Conservation (phyloP, 1,139 yeast genomes). For the Scheffersomyces segobiensis region DNA sequence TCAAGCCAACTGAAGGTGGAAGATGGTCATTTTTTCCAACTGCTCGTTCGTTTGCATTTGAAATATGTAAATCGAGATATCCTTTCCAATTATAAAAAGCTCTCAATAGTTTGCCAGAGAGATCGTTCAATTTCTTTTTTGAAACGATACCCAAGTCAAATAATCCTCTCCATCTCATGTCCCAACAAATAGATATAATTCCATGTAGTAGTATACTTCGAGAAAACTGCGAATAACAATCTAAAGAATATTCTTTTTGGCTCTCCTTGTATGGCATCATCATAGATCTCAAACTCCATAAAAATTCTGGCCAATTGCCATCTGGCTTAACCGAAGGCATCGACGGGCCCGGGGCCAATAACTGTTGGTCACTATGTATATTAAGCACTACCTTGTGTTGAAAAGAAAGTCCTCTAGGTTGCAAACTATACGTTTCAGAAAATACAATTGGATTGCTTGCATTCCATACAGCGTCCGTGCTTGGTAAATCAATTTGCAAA, state of each 20-base stretch:
- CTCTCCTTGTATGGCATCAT: conserved; percentile 33
- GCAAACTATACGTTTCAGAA: neutral
- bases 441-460: conserved; percentile 16
- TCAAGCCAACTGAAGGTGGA: neutral
- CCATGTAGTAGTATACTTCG: conserved; percentile 40
- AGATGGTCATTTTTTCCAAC: neutral
- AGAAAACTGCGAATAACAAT: conserved; percentile 40
- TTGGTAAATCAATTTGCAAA: conserved; percentile 39
- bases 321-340: conserved; percentile 12
- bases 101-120: conserved; percentile 29
- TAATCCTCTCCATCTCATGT: conserved; percentile 21
- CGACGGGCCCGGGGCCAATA: conserved; percentile 2
- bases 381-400: neutral
- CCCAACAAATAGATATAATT: conserved; percentile 35
- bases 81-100: conserved; percentile 39
- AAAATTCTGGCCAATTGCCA: conserved; percentile 40
- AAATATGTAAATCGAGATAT: conserved; percentile 36
- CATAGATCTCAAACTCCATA: conserved; percentile 34
- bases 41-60: neutral
- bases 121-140: conserved; percentile 19
- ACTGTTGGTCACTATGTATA: neutral
- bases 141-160: conserved; percentile 19
- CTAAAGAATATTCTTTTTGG: conserved; percentile 33
- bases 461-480: conserved; percentile 42
- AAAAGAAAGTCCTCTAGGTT: neutral